phyloP scores from a whole-genome alignment of 2,329 filamentous ascomycete genomes.

The Trichoderma endophyticum region DNA sequence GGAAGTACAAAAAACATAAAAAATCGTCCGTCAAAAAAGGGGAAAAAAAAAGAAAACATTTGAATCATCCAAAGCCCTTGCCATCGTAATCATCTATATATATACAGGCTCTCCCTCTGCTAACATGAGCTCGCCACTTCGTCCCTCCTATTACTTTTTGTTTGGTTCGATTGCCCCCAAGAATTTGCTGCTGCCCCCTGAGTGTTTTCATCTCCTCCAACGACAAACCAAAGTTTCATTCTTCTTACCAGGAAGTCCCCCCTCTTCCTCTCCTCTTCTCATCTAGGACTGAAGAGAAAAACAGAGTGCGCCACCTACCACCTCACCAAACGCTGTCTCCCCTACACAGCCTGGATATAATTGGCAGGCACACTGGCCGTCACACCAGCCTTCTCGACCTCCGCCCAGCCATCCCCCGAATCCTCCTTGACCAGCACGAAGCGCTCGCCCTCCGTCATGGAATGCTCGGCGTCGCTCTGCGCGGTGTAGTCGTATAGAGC shows the following conservation, averaged over 20 bases:
- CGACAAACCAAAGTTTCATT: background rate
- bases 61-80: background rate
- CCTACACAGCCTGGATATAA: conserved; percentile 76
- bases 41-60: background rate
- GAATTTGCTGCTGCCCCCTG: background rate
- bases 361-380: conserved; percentile 90
- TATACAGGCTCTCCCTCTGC: background rate
- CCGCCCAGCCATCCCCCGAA: conserved; percentile 90
- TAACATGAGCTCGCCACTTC: background rate
- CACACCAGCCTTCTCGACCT: conserved; percentile 87
- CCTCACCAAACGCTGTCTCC: background rate
- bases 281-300: background rate
- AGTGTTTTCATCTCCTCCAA: background rate
- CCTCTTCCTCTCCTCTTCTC: background rate
- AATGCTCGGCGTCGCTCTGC: conserved; percentile 81
- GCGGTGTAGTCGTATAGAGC: conserved; percentile 90
- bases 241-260: background rate
- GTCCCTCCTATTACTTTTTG: background rate
- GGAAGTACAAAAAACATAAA: background rate
- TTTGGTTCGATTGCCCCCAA: background rate
- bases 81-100: conserved; percentile 4
- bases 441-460: conserved; percentile 84
- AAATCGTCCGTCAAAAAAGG: background rate
- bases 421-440: conserved; percentile 89
- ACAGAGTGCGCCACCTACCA: background rate